Base-by-base conservation (phyloP, 768 basidiomycete species). In the Agaricus bisporus region DNA sequence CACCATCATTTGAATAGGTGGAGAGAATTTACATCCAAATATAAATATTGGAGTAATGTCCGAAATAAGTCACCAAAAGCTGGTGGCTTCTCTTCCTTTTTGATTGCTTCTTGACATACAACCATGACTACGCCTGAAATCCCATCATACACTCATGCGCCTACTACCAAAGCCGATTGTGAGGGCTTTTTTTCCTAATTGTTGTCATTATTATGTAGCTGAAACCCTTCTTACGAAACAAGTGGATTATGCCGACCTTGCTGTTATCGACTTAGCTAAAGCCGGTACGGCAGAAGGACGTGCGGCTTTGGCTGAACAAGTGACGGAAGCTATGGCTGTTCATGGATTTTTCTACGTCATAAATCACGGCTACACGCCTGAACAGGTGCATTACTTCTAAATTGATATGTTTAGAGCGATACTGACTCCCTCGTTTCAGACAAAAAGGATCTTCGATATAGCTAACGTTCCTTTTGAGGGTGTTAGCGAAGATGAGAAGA, bases 291-390 rank as follows among this genome's bases (percentile, higher is more conserved):
- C 62, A 0, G 72, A 76, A 54, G 74, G 68, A 3, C 71, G 74
- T 10, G 56, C 61, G 0, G 59, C 59, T 32, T 62, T 83, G 1
- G 72, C 73, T 0, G 48, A 59, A 5, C 69, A 78, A 57, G 69
- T 78, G 4, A 68, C 65, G 22, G 69, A 77, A 44, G 80, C 81
- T 2, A 72, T 82, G 68, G 56, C 61, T 2, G 63, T 61, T 2
- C 65, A 72, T 25, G 76, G 77, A 1, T 79, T 80, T 51, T 74
- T 79, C 62, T 79, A 78, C 54, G 71, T 73, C 18, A 63, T 77
- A 18, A 77, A 77, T 38, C 77, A 80, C 51, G 75, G 77, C 0
- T 75, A 73, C 53, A 69, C 67, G 1, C 44, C 63, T 6, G 60
- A 62, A 25, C 71, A 78, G 68, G 78, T 74, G 52, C 29, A 1